A percentile compares a stretch with the other conserved stretches of the same genome.
Evolutionary conservation across 192 early-diverging fungal species (phyloP).

Genomic region (Coemansia sp.): DNA sequence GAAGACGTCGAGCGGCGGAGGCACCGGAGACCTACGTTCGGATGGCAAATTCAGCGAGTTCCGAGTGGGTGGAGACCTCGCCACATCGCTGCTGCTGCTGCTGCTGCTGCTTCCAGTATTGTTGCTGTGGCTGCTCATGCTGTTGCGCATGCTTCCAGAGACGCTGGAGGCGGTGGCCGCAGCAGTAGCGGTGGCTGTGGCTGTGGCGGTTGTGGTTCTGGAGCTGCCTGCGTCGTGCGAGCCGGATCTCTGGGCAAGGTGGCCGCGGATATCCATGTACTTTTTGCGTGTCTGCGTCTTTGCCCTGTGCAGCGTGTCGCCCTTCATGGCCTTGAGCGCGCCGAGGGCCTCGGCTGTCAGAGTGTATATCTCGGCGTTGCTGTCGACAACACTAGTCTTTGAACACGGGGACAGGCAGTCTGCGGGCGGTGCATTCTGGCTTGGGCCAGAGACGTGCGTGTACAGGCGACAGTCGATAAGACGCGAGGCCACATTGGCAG

Average conservation of each 20-base stretch:
- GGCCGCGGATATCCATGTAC: conserved; percentile 41
- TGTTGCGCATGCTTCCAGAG: conserved; percentile 3
- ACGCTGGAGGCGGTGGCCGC: neutral
- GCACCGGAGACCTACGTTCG: conserved; percentile 3
- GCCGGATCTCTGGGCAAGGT: conserved; percentile 24
- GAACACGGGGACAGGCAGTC: neutral
- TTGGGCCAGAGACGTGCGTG: conserved; percentile 46
- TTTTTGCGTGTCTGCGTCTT: conserved; percentile 44
- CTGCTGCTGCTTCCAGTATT: conserved; percentile 4
- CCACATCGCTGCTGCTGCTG: conserved; percentile 10
- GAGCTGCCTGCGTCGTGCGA: conserved; percentile 4
- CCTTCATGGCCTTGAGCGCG: conserved; percentile 27
- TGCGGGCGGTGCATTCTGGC: conserved; percentile 8
- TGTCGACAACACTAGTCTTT: conserved; percentile 35
- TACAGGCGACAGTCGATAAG: conserved; percentile 52
- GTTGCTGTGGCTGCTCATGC: conserved; percentile 6
- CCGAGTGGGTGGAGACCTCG: conserved; percentile 7
- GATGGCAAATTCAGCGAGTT: neutral
- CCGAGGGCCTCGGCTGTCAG: conserved; percentile 36
- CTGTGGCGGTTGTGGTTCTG: too few relatives aligned
- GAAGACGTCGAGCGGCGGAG: conserved; percentile 31
- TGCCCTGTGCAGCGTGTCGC: conserved; percentile 30
- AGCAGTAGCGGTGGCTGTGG: too few relatives aligned
- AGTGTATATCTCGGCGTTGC: conserved; percentile 49
- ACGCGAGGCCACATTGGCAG: conserved; percentile 41